Evolutionary conservation across 1,284 basidiomycete species (phyloP).

Genomic region (Coriolopsis trogii): DNA sequence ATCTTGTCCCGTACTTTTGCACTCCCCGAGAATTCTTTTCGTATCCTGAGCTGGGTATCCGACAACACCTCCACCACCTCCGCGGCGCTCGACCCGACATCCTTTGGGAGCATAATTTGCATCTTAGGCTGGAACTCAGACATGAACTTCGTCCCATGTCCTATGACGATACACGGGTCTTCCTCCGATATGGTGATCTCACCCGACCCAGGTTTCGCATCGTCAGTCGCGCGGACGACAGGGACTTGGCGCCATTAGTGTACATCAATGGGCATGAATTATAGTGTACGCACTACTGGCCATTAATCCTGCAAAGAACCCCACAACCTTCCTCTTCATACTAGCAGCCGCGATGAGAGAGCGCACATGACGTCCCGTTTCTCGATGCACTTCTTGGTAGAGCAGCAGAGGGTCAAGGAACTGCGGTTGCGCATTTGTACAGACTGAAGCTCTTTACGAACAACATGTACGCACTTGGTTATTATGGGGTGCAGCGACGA

Average conservation of each 20-base stretch:
- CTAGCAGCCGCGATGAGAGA: constrained; percentile 95
- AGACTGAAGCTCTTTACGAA: constrained; percentile 2
- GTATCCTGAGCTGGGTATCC: constrained; percentile 84
- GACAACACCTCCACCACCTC: constrained; percentile 91
- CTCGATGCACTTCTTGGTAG: constrained; percentile 85
- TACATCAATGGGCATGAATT: constrained; percentile 8
- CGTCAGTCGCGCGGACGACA: constrained; percentile 91
- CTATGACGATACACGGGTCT: constrained; percentile 82
- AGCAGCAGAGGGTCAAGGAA: constrained; percentile 96
- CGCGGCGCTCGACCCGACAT: constrained; percentile 76
- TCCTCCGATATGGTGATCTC: constrained; percentile 71
- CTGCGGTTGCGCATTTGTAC: constrained; percentile 43
- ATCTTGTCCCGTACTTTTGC: constrained; percentile 69
- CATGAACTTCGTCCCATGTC: constrained; percentile 81
- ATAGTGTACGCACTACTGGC: constrained; percentile 76
- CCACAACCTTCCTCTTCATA: constrained; percentile 82
- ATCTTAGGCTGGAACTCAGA: constrained; percentile 79
- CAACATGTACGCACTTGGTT: constrained; percentile 71
- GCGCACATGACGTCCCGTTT: constrained; percentile 83
- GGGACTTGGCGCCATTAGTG: constrained; percentile 84
- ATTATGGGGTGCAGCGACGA: constrained; percentile 95
- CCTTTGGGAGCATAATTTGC: constrained; percentile 90
- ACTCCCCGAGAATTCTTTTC: constrained; percentile 89
- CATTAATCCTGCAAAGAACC: constrained; percentile 86
- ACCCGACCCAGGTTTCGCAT: constrained; percentile 81